A percentile compares a stretch with the other conserved stretches of the same genome.
Evolutionary conservation across 2,329 filamentous ascomycete species (phyloP).

Genomic region (Macrophomina tecta): DNA sequence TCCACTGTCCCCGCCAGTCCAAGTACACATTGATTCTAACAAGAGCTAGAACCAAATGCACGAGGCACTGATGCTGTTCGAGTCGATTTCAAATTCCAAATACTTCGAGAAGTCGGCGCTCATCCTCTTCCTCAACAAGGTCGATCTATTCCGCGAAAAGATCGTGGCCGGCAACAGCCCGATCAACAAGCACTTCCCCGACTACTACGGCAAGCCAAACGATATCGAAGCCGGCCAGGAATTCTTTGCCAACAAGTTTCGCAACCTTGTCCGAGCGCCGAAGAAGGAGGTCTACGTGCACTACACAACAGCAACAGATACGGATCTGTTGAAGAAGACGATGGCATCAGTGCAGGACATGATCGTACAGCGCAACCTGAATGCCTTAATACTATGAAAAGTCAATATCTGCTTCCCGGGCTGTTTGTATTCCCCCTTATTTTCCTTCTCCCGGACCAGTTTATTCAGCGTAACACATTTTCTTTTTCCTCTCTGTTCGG

Average conservation of each 20-base stretch:
- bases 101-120: conserved; percentile 59
- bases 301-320: conserved; percentile 60
- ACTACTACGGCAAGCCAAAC: conserved; percentile 51
- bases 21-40: conserved; percentile 23
- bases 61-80: conserved; percentile 60
- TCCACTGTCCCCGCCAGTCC: neutral
- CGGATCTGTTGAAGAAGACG: conserved; percentile 62
- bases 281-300: conserved; percentile 60
- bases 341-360: conserved; percentile 61
- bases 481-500: neutral
- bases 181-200: conserved; percentile 57
- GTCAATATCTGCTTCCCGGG: conserved; percentile 20
- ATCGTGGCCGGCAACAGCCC: conserved; percentile 53
- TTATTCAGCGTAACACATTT: conserved; percentile 5
- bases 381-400: conserved; percentile 50
- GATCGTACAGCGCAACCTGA: conserved; percentile 60
- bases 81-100: conserved; percentile 59
- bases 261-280: conserved; percentile 56
- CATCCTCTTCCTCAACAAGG: conserved; percentile 61
- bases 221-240: conserved; percentile 56
- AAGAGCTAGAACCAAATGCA: conserved; percentile 59
- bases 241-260: conserved; percentile 59
- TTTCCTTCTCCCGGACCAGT: conserved; percentile 14
- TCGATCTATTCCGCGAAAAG: conserved; percentile 59
- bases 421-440: conserved; percentile 20